Conservation (phyloP, 805 yeast genomes). For the Blastobotrys peoriensis region DNA sequence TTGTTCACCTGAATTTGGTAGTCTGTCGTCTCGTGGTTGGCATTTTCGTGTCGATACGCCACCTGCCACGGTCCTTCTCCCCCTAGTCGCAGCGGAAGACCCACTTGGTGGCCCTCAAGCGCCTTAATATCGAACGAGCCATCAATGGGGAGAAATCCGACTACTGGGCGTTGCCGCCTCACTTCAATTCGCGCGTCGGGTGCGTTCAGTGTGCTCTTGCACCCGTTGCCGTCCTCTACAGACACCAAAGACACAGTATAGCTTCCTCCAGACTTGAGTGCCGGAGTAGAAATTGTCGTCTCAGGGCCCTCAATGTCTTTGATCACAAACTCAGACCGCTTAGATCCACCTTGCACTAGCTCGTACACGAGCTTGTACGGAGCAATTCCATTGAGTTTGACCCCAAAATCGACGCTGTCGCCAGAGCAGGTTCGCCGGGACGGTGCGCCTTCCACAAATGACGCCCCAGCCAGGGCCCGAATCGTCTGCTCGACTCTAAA, state of each 20-base stretch:
- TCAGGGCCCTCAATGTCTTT: constrained; percentile 35
- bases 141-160: constrained; percentile 40
- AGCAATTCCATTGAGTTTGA: constrained; percentile 67
- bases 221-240: constrained; percentile 68
- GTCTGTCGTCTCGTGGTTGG: constrained; percentile 9
- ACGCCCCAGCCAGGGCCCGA: constrained; percentile 35
- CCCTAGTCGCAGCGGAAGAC: constrained; percentile 52
- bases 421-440: constrained; percentile 41
- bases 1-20: constrained; percentile 6
- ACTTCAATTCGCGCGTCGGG: constrained; percentile 63
- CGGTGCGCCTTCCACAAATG: constrained; percentile 24
- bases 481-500: constrained; percentile 29
- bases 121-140: constrained; percentile 26
- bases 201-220: constrained; percentile 64
- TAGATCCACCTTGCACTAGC: constrained; percentile 52
- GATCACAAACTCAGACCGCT: constrained; percentile 39
- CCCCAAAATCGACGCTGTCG: constrained; percentile 42
- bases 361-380: constrained; percentile 73
- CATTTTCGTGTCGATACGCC: constrained; percentile 20
- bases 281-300: constrained; percentile 47
- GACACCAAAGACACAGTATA: constrained; percentile 58
- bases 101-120: constrained; percentile 50
- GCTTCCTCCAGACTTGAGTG: constrained; percentile 62
- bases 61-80: constrained; percentile 53
- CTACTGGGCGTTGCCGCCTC: constrained; percentile 61